Conservation (phyloP, 139 green algal species). For the Tetradesmus lagerheimii region DNA sequence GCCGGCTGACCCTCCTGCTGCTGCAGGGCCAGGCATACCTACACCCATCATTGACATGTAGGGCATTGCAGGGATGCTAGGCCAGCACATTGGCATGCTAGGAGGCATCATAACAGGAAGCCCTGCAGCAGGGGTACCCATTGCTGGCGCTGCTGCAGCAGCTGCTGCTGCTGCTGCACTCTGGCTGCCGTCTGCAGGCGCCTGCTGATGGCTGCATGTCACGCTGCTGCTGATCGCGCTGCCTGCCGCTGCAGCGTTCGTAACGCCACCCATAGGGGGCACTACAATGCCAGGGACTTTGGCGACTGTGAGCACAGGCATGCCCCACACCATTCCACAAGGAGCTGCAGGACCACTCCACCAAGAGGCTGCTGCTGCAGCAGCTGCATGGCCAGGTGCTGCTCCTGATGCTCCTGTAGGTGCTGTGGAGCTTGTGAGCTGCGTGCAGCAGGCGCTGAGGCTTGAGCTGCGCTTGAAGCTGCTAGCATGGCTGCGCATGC, state of each 20-base stretch:
- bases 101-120: background rate
- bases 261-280: background rate
- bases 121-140: background rate
- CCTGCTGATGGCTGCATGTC: background rate
- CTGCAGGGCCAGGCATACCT: background rate
- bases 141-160: background rate
- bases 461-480: background rate
- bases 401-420: background rate
- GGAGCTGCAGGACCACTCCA: background rate
- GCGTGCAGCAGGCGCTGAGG: background rate
- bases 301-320: slow-evolving; percentile 40
- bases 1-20: background rate
- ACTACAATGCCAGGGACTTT: slow-evolving; percentile 29
- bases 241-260: background rate
- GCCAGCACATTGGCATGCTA: background rate
- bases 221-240: background rate
- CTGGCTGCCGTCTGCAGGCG: background rate
- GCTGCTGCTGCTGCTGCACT: background rate
- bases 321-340: slow-evolving; percentile 45
- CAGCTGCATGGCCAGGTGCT: background rate
- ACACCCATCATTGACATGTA: background rate
- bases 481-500: background rate
- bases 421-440: background rate
- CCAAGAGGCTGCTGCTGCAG: background rate
- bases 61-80: background rate